Evolutionary conservation across 345 rosid genomes (phyloP), one percentile per base, ranked within the genome.

Genomic region (Eucalyptus cloeziana): DNA sequence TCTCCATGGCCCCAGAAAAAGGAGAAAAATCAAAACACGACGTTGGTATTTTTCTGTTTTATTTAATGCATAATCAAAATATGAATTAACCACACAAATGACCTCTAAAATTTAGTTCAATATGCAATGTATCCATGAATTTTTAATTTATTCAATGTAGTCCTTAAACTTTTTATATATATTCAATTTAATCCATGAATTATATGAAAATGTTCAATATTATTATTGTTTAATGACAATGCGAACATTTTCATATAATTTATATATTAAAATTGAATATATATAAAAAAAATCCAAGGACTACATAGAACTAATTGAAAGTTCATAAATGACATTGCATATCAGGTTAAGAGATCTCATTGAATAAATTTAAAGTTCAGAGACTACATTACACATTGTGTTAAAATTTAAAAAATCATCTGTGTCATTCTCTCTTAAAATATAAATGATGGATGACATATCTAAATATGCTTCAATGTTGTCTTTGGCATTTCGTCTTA

Each of bases 341-440:
- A 24, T 56, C 1, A 9, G 0, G 62, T 9, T 56, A 56, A 24
- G 30, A 56, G 30, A 22, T 24, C 62, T 9, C 1, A 24, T 24
- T 56, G 1, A 56, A 24, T 25, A 56, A 56, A 56, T 56, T 56
- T 56, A 24, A 24, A 56, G 13, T 56, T 24, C 0, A 4, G 0
- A 56, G 0, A 56, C 8, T 24, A 24, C 1, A 56, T 10, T 24
- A 0, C 0, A 10, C 2, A 10, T 56, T 24, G 13, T 24, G 30
- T 56, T 25, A 56, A 56, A 56, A 10, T 24, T 56, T 56, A 10
- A 22, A 22, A 22, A 56, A 0, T 24, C 6, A 24, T 56, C 1
- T 4, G 13, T 56, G 25, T 8, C 30, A 19, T 56, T 24, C 62
- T 56, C 12, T 24, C 30, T 56, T 56, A 67, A 67, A 67, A 15